These are phyloP conservation scores for Pleurotus eryngii DNA, from an alignment of 768 basidiomycete genomes.

Conservation along the genomic window DNA sequence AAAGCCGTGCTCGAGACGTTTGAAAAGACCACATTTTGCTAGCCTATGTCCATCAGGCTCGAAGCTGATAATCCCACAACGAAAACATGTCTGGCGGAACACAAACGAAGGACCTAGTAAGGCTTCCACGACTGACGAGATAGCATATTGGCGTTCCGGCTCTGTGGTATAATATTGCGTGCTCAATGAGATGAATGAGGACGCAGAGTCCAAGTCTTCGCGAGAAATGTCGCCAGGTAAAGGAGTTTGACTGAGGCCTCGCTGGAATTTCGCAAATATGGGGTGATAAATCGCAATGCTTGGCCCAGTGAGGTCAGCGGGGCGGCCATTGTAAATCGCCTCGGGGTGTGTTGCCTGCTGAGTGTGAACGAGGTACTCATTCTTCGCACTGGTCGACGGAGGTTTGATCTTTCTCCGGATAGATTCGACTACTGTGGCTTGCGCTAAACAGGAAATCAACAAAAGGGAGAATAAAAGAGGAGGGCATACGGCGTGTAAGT, in stretches of 20 bases:
- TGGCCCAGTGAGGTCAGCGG: neutral
- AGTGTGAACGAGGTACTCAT: neutral
- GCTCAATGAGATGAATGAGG: neutral
- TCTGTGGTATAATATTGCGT: neutral
- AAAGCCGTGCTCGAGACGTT: neutral
- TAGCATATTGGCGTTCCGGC: neutral
- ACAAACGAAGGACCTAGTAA: neutral
- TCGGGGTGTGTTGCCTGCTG: neutral
- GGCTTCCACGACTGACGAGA: neutral
- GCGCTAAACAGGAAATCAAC: neutral
- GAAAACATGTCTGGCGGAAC: neutral
- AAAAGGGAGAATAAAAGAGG: neutral
- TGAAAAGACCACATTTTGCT: neutral
- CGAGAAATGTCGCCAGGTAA: neutral
- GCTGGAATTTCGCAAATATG: neutral
- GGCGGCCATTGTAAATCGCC: neutral
- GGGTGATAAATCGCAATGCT: neutral
- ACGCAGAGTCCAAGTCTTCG: neutral
- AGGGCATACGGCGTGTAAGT: neutral
- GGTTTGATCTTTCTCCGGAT: neutral
- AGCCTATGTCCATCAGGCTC: neutral
- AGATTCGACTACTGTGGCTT: neutral
- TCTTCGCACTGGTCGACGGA: neutral
- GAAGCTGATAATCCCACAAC: neutral
- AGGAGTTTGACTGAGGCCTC: neutral